phyloP scores from a whole-genome alignment of 495 filamentous ascomycete genomes.

The Aspergillus sclerotioniger region DNA sequence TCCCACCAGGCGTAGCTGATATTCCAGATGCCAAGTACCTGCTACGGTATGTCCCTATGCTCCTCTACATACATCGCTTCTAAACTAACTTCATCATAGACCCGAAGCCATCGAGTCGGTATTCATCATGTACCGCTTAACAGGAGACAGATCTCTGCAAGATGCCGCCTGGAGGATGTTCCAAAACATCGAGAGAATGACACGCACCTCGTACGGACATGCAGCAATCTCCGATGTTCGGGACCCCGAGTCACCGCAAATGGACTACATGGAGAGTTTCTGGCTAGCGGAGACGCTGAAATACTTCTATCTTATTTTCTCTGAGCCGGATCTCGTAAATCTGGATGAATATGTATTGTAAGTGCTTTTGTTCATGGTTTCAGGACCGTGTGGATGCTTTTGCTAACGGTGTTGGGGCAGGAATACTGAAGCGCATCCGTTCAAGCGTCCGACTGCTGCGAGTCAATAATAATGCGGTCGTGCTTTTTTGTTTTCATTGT shows the following conservation, averaged over 20 bases:
- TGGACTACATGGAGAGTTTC: slow-evolving; percentile 57
- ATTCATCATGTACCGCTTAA: slow-evolving; percentile 74
- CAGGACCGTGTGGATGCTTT: neutral
- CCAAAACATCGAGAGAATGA: slow-evolving; percentile 56
- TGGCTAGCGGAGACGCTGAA: slow-evolving; percentile 82
- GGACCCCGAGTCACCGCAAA: slow-evolving; percentile 25
- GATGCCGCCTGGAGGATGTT: slow-evolving; percentile 81
- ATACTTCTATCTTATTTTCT: slow-evolving; percentile 91
- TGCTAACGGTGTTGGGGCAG: slow-evolving; percentile 25
- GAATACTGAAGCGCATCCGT: slow-evolving; percentile 77
- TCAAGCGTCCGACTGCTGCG: slow-evolving; percentile 47
- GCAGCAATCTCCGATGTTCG: slow-evolving; percentile 60
- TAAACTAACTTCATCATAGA: slow-evolving; percentile 24
- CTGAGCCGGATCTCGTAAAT: slow-evolving; percentile 62
- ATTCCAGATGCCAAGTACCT: slow-evolving; percentile 64
- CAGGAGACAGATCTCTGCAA: slow-evolving; percentile 62
- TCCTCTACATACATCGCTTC: neutral
- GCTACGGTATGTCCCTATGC: slow-evolving; percentile 54
- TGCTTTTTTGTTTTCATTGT: neutral
- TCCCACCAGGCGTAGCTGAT: slow-evolving; percentile 58
- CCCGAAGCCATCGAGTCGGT: slow-evolving; percentile 72
- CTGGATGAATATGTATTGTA: slow-evolving; percentile 68
- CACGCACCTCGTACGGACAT: slow-evolving; percentile 57
- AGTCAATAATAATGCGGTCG: neutral
- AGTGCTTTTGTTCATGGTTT: slow-evolving; percentile 17